phyloP scores from a whole-genome alignment of 1,139 yeast genomes.

The Suhomyces panamericanus region DNA sequence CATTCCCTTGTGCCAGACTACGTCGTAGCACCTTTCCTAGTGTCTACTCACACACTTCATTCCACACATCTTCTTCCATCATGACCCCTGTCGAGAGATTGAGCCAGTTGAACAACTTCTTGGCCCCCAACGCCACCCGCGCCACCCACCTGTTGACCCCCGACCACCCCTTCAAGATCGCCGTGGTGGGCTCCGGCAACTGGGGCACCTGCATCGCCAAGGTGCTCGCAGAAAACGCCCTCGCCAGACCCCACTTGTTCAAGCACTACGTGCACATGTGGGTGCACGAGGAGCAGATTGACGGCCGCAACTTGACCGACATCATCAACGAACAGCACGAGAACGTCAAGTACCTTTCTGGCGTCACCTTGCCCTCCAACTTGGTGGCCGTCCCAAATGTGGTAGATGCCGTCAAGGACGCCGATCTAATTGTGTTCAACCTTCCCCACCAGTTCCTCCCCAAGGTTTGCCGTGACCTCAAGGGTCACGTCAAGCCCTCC shows the following conservation, averaged over 20 bases:
- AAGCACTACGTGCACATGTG: conserved; percentile 46
- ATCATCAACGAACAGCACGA: conserved; percentile 47
- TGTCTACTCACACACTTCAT: background rate
- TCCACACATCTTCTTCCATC: background rate
- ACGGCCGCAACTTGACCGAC: conserved; percentile 45
- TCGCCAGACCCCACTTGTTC: conserved; percentile 42
- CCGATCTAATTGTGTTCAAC: conserved; percentile 48
- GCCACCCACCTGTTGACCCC: conserved; percentile 24
- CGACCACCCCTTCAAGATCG: conserved; percentile 38
- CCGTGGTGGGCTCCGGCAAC: conserved; percentile 50
- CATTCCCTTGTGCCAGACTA: too few species aligned
- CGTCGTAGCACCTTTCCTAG: background rate
- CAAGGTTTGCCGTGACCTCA: conserved; percentile 37
- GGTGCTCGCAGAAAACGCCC: conserved; percentile 46
- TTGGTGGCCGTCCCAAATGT: conserved; percentile 43
- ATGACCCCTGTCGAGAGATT: conserved; percentile 36
- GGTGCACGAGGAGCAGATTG: conserved; percentile 47
- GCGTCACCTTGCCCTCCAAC: conserved; percentile 44
- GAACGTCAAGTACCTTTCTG: conserved; percentile 49
- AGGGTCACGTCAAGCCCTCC: conserved; percentile 39
- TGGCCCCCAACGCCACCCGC: conserved; percentile 26
- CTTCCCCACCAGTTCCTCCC: conserved; percentile 52
- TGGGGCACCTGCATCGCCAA: conserved; percentile 55
- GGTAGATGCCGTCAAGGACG: conserved; percentile 40
- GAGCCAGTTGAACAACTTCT: conserved; percentile 38